These are phyloP conservation scores for Spiromastix sp. DNA, from an alignment of 2,329 filamentous ascomycete species.

Conservation along the genomic window DNA sequence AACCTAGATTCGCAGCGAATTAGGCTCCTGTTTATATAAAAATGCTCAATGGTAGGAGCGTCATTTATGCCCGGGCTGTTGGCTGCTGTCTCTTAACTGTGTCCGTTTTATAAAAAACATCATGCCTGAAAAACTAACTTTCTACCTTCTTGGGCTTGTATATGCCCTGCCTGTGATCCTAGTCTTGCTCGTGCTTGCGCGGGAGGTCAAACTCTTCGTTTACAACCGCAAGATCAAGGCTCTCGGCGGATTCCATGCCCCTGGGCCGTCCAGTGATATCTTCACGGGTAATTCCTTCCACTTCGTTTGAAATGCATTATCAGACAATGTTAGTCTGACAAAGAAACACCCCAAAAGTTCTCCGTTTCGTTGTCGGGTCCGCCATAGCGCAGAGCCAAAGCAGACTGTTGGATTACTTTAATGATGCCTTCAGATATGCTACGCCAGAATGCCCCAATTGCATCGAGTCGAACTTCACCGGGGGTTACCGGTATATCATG, in stretches of 20 bases:
- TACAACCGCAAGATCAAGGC: slow-evolving; percentile 6
- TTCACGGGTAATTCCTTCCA: neutral
- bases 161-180: slow-evolving; percentile 1
- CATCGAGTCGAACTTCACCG: slow-evolving; percentile 44
- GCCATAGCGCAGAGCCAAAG: slow-evolving; percentile 9
- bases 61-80: too few species aligned
- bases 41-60: too few species aligned
- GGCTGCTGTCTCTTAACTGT: too few species aligned
- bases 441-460: slow-evolving; percentile 40
- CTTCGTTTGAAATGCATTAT: neutral
- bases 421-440: slow-evolving; percentile 34
- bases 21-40: too few species aligned
- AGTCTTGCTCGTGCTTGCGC: neutral
- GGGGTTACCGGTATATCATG: slow-evolving; percentile 48
- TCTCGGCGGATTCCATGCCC: slow-evolving; percentile 5
- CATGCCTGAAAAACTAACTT: too few species aligned
- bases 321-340: neutral
- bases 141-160: too few species aligned
- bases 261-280: slow-evolving; percentile 1
- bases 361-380: neutral
- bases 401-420: slow-evolving; percentile 45
- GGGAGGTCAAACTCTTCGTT: slow-evolving; percentile 1
- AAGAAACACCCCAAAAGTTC: neutral
- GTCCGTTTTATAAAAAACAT: neutral
- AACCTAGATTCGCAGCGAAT: too few species aligned